Conservation (phyloP, 1,139 yeast species). For the Saccharomyces uvarum region DNA sequence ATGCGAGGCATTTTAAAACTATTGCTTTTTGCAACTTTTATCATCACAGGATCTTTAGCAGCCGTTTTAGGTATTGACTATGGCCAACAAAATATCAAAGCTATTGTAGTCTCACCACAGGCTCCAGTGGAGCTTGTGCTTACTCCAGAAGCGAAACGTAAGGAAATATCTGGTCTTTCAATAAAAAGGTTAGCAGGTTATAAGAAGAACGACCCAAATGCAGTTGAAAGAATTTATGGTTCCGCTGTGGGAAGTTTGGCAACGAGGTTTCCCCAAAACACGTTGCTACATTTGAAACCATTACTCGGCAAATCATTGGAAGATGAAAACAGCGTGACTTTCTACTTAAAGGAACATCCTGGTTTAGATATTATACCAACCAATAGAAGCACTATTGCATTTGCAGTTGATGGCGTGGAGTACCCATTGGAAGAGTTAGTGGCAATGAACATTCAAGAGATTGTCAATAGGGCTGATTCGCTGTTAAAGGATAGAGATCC, state of each 20-base stretch:
- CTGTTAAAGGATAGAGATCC: conserved; percentile 39
- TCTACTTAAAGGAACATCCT: conserved; percentile 48
- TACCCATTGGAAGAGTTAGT: conserved; percentile 69
- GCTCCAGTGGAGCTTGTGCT: conserved; percentile 79
- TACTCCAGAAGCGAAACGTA: conserved; percentile 86
- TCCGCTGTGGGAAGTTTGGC: conserved; percentile 63
- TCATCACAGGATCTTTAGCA: conserved; percentile 27
- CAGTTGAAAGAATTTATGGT: conserved; percentile 70
- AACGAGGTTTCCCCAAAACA: conserved; percentile 65
- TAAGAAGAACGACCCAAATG: conserved; percentile 29
- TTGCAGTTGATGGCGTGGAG: conserved; percentile 44
- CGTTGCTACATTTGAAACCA: conserved; percentile 61
- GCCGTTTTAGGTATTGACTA: conserved; percentile 84
- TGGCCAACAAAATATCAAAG: conserved; percentile 84
- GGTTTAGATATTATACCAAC: conserved; percentile 51
- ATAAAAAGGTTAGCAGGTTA: conserved; percentile 41
- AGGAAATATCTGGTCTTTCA: conserved; percentile 74
- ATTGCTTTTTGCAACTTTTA: conserved; percentile 1
- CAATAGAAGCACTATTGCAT: conserved; percentile 47
- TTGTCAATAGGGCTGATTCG: conserved; percentile 54
- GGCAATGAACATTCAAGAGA: conserved; percentile 73
- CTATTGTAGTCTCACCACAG: conserved; percentile 85
- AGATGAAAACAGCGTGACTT: conserved; percentile 38
- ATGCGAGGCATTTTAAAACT: not conserved
- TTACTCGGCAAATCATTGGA: conserved; percentile 58